Evolutionary conservation across 2,329 filamentous ascomycete species (phyloP).

Genomic region (Colletotrichum graminicola): DNA sequence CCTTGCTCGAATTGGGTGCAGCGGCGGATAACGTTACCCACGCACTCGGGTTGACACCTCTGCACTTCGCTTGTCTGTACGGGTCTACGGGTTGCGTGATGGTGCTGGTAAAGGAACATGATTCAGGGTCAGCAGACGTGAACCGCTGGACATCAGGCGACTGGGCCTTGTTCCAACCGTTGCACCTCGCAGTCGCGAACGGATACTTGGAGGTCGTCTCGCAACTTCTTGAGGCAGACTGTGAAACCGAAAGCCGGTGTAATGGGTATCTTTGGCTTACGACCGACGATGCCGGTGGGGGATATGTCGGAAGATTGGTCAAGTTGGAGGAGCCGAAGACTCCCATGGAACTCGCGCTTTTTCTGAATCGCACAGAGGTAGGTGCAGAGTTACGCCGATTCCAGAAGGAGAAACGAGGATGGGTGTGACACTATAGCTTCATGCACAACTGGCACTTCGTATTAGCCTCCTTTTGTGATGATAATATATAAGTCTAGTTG

Average conservation of each 20-base stretch:
- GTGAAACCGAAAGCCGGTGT: conserved; percentile 1
- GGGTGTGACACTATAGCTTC: too few relatives aligned
- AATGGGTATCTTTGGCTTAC: conserved; percentile 11
- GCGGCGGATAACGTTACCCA: conserved; percentile 1
- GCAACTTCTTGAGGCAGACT: background rate
- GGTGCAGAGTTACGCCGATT: background rate
- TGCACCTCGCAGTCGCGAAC: conserved; percentile 20
- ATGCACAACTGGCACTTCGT: too few relatives aligned
- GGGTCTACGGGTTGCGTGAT: background rate
- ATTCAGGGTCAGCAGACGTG: background rate
- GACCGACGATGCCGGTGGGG: background rate
- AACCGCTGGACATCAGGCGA: conserved; percentile 16
- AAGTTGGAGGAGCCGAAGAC: background rate
- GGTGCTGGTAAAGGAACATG: background rate
- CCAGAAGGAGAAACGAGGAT: background rate
- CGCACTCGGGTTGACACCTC: background rate
- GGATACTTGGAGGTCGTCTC: background rate
- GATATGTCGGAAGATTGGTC: background rate
- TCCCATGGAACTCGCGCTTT: background rate
- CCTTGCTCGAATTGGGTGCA: background rate
- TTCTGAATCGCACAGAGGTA: background rate
- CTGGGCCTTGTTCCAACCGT: background rate
- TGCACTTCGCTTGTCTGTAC: conserved; percentile 27
- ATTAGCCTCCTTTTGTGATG: too few relatives aligned
- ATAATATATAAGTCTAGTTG: too few relatives aligned